A percentile compares a stretch with the other conserved stretches of the same genome.
Evolutionary conservation across 805 yeast species (phyloP).

Genomic region (Ogataea salicorniae): DNA sequence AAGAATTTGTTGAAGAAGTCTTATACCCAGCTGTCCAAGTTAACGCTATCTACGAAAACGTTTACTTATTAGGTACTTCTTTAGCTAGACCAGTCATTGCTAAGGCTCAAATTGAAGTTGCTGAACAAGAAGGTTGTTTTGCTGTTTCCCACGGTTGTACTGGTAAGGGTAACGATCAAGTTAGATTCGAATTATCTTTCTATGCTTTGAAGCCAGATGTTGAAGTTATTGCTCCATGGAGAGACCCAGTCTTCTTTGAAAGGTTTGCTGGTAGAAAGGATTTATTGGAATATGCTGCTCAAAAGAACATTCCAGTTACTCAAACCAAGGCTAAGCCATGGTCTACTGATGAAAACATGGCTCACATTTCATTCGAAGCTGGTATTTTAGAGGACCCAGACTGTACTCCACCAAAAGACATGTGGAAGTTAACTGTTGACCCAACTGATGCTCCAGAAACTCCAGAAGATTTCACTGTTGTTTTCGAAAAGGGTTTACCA

Average conservation of each 20-base stretch:
- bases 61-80: conserved; percentile 93
- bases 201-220: conserved; percentile 98
- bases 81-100: conserved; percentile 99
- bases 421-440: conserved; percentile 98
- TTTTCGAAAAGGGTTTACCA: conserved; percentile 84
- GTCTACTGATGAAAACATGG: conserved; percentile 99
- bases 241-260: conserved; percentile 91
- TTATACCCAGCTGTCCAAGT: conserved; percentile 96
- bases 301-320: conserved; percentile 86
- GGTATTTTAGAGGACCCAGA: conserved; percentile 99
- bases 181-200: conserved; percentile 93
- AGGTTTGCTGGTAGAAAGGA: conserved; percentile 98
- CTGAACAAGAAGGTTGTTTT: conserved; percentile 95
- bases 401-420: conserved; percentile 98
- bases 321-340: conserved; percentile 99
- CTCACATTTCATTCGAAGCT: conserved; percentile 98
- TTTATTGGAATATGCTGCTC: conserved; percentile 87
- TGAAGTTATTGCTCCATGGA: conserved; percentile 97
- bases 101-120: conserved; percentile 95
- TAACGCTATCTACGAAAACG: conserved; percentile 97
- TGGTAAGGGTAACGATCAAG: conserved; percentile 99
- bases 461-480: conserved; percentile 85
- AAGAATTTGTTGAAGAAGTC: conserved; percentile 89
- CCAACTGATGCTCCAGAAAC: conserved; percentile 91
- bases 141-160: conserved; percentile 99